Evolutionary conservation across 768 basidiomycete genomes (phyloP).

Genomic region (Lactifluus echinatus): DNA sequence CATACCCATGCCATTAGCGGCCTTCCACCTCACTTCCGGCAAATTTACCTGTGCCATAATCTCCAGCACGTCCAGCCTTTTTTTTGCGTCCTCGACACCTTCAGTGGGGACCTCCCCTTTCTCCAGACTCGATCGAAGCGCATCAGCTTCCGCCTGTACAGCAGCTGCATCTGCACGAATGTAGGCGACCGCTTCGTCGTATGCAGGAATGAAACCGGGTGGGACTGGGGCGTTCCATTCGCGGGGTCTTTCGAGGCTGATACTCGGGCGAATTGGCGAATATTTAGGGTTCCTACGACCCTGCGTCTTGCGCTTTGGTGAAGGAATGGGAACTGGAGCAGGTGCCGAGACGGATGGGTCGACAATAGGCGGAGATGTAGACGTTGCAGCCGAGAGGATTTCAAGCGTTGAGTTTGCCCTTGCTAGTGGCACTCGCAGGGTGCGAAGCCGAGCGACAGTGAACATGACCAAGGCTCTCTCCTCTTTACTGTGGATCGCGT

Average conservation of each 20-base stretch:
- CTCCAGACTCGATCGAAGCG: conserved; percentile 25
- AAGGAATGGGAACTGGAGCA: not conserved
- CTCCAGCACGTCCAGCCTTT: conserved; percentile 48
- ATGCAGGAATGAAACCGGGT: conserved; percentile 60
- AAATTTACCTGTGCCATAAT: conserved; percentile 78
- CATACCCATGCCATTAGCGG: conserved; percentile 71
- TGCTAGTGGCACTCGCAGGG: conserved; percentile 1
- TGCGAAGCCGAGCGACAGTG: conserved; percentile 11
- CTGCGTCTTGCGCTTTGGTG: not conserved
- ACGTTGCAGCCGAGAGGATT: not conserved
- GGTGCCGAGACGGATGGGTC: not conserved
- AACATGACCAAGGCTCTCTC: conserved; percentile 11
- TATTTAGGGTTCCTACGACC: conserved; percentile 15
- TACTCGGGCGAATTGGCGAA: conserved; percentile 38
- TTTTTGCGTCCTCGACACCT: conserved; percentile 29
- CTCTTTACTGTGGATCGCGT: no score
- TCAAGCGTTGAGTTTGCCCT: conserved; percentile 17
- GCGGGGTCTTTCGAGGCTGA: conserved; percentile 43
- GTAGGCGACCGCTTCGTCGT: conserved; percentile 74
- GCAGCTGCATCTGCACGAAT: conserved; percentile 52
- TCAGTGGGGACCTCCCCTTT: conserved; percentile 17
- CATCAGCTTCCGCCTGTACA: conserved; percentile 38
- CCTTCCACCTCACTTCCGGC: conserved; percentile 74
- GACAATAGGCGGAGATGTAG: not conserved
- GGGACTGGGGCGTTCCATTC: conserved; percentile 59